Evolutionary conservation across 306 rosid genomes (phyloP).

Genomic region (Boehmeria nivea): DNA sequence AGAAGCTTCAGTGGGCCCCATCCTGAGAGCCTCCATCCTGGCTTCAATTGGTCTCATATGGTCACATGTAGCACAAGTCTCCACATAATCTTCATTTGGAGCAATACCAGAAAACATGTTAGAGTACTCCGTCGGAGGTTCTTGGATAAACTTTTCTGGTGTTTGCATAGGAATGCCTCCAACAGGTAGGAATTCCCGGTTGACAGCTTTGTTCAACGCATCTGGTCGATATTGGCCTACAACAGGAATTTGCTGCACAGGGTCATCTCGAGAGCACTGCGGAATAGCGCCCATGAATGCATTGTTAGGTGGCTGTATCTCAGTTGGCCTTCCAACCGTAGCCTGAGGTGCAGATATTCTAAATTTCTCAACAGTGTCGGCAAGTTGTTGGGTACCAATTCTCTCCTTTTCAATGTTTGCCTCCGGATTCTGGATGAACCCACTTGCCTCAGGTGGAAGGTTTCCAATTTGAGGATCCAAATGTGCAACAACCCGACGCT

Average conservation of each 20-base stretch:
- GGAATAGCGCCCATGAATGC: slow-evolving; percentile 31
- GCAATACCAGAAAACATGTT: slow-evolving; percentile 29
- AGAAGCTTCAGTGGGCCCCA: slow-evolving; percentile 32
- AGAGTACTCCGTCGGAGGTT: slow-evolving; percentile 35
- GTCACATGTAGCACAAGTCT: slow-evolving; percentile 36
- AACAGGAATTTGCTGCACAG: slow-evolving; percentile 22
- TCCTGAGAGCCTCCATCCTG: slow-evolving; percentile 39
- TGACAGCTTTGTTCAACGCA: slow-evolving; percentile 23
- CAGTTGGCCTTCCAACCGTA: slow-evolving; percentile 34
- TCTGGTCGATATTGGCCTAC: slow-evolving; percentile 41
- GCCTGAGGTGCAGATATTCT: slow-evolving; percentile 30
- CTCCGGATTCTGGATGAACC: slow-evolving; percentile 30
- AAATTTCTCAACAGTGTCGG: slow-evolving; percentile 26
- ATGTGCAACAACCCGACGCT: slow-evolving; percentile 34
- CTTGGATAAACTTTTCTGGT: slow-evolving; percentile 38
- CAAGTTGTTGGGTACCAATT: slow-evolving; percentile 25
- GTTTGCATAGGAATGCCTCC: slow-evolving; percentile 32
- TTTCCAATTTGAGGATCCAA: slow-evolving; percentile 40
- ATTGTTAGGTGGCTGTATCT: slow-evolving; percentile 33
- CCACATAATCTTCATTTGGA: slow-evolving; percentile 35
- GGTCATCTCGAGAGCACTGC: slow-evolving; percentile 35
- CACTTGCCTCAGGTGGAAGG: slow-evolving; percentile 35
- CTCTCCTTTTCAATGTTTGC: slow-evolving; percentile 36
- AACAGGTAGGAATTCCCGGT: slow-evolving; percentile 25
- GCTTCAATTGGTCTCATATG: slow-evolving; percentile 50